Conservation (phyloP, 305 asterid species). For the Fraxinus xanthoxyloides region DNA sequence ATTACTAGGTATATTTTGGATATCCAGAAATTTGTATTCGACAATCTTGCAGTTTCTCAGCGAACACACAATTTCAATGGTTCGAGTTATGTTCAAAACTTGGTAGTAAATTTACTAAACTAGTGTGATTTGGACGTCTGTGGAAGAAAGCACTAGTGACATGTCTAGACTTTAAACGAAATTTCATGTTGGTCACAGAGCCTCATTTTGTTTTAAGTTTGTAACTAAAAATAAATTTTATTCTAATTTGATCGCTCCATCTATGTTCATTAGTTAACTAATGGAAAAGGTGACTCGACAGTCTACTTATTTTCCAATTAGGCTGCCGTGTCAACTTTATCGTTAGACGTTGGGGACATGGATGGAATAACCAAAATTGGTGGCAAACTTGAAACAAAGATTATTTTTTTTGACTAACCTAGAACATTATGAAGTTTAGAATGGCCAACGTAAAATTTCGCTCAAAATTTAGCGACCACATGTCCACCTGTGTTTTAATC, state of each 20-base stretch:
- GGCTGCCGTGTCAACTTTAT: background rate
- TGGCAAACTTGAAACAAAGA: background rate
- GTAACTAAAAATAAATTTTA: background rate
- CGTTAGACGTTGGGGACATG: background rate
- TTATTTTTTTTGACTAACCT: background rate
- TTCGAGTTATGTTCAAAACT: background rate
- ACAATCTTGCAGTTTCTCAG: background rate
- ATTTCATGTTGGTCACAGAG: background rate
- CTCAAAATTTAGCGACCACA: background rate
- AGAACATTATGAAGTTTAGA: background rate
- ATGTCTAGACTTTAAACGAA: background rate
- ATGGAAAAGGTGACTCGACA: background rate
- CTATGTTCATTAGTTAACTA: background rate
- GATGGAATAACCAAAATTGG: background rate
- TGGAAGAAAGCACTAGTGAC: background rate
- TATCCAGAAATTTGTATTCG: background rate
- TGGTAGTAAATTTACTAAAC: background rate
- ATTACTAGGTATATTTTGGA: slow-evolving; percentile 35
- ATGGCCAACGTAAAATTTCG: too few species aligned
- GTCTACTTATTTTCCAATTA: background rate
- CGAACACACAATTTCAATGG: background rate
- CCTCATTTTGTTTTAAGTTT: background rate
- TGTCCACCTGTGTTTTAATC: background rate
- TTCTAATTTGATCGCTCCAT: background rate
- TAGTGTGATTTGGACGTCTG: background rate